These are phyloP conservation scores for Helotiales sp. DNA, from an alignment of 2,329 filamentous ascomycete species.

Conservation along the genomic window DNA sequence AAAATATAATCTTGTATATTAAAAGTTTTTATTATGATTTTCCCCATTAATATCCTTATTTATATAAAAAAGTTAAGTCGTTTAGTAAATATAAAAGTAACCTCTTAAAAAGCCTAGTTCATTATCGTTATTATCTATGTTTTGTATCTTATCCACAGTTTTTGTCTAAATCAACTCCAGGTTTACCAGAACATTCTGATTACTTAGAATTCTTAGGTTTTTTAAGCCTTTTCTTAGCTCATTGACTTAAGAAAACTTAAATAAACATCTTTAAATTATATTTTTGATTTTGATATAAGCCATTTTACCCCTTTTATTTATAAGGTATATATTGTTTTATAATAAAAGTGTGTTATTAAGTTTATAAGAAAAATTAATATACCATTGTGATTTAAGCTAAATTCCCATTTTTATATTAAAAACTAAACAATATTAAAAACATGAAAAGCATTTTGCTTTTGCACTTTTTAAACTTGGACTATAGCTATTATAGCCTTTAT, in stretches of 20 bases:
- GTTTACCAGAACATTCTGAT: neutral
- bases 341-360: conserved; percentile 71
- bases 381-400: conserved; percentile 73
- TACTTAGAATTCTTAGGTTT: conserved; percentile 6
- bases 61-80: neutral
- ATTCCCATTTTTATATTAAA: conserved; percentile 79
- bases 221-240: neutral
- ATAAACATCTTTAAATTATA: conserved; percentile 70
- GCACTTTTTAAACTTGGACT: conserved; percentile 50
- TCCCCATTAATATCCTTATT: conserved; percentile 5
- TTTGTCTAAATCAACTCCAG: conserved; percentile 5
- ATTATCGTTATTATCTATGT: conserved; percentile 1
- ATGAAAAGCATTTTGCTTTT: no score
- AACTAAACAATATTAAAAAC: conserved; percentile 77
- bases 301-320: conserved; percentile 64
- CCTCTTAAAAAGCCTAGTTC: conserved; percentile 1
- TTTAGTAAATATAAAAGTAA: conserved; percentile 11
- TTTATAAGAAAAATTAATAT: conserved; percentile 71
- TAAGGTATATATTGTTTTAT: conserved; percentile 57
- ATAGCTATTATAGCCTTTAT: neutral
- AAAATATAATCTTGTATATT: conserved; percentile 6
- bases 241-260: conserved; percentile 4
- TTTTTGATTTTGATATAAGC: conserved; percentile 79
- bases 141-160: conserved; percentile 1
- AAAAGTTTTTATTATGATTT: conserved; percentile 1